Base-by-base conservation (phyloP, 495 filamentous ascomycete genomes). In the Parathielavia appendiculata region DNA sequence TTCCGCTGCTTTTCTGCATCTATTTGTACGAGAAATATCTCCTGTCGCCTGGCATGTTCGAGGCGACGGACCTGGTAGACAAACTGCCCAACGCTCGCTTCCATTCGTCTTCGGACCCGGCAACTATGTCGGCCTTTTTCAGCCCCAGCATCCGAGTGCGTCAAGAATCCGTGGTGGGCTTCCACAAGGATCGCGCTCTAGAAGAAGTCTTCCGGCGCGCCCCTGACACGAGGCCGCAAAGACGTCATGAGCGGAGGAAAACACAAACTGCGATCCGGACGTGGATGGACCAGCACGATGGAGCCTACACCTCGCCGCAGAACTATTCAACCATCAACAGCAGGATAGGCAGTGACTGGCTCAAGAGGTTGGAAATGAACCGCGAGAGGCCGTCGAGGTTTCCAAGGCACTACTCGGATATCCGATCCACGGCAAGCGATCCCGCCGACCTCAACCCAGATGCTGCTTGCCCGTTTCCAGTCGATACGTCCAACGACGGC, bases 151-250 rank as follows among this genome's bases (percentile, higher is more conserved):
- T 87, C 36, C 75, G 88, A 7, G 78, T 88, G 34, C 85, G 90
- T 35, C 89, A 93, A 66, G 89, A 90, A 48, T 95, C 90, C 0
- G 81, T 93, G 44, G 81, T 87, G 32, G 91, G 88, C 0, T 90
- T 84, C 65, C 89, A 92, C 57, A 93, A 96, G 66, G 92, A 96
- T 61, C 84, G 83, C 41, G 92, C 89, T 11, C 73, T 97, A n/a
- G 92, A 95, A 22, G 91, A 95, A 63, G 90, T 97, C 0, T 97
- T 97, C 69, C 81, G 89, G 54, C 72, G 78, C 10, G 67, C 67
- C 11, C 79, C 80, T 4, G 73, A 78, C 52, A 64, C 63, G 57
- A 62, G 73, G 38, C 83, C 76, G 5, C 76, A 79, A 9, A 76
- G 79, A 51, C 77, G 71, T 47, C 73, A 80, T 40, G 82, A 86